Base-by-base conservation (phyloP, 148 eudicot genomes). In the Rhododendron griersonianum region DNA sequence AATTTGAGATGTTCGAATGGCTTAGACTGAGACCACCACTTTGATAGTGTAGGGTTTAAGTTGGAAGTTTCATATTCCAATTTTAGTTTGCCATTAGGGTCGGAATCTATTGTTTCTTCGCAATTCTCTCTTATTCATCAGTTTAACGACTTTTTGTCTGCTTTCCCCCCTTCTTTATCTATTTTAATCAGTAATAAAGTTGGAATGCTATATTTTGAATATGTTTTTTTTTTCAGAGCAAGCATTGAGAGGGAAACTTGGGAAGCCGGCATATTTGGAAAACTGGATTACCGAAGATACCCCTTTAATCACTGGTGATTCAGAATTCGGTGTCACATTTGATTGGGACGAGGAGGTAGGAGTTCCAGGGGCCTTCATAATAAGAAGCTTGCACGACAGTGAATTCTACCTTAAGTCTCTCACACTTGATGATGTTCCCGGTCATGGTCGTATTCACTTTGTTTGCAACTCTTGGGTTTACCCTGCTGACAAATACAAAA, bases 401-500 rank as follows among this genome's bases (percentile, higher is more conserved):
- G 95, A 95, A 67, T 95, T 96, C 84, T 94, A 89, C 85, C 98
- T 96, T 2, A 95, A 91, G 91, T 91, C 90, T 7, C 87, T 96
- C 53, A 90, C 98, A 18, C 91, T 96, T 11, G 86, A 90, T 39
- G 85, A 92, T 55, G 88, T 94, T n/a, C 96, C 97, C 16, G 86
- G 86, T 28, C 90, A 91, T 82, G 95, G 92, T 25, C 90, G 80
- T 5, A n/a, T 96, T 55, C 85, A 91, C 86, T 96, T 96, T 37
- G 84, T 92, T 35, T 95, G 98, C 87, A 91, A 95, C 85, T 93
- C 98, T 1, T 94, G 98, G 98, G 91, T 95, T 83, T 94, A 95
- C 83, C 98, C 98, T 0, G 82, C 92, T 86, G 59, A 86, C 1
- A 82, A 88, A 0, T 92, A 93, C 90, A 85, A 86, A 6, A 53